Conservation (phyloP, 352 stramenopile species). For the Globisporangium orthogonon region DNA sequence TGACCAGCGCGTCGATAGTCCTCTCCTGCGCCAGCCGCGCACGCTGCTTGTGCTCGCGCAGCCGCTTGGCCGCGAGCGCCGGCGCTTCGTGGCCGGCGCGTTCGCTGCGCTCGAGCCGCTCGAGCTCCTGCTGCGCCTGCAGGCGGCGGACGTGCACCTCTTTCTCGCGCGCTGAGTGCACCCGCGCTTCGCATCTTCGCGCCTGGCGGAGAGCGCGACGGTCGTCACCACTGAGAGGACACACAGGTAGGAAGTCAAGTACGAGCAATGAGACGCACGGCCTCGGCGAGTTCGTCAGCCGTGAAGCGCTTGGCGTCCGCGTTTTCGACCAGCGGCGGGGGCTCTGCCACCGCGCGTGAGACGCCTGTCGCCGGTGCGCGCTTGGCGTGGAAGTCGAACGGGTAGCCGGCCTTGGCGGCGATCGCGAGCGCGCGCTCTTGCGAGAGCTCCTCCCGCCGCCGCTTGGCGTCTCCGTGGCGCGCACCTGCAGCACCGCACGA, state of each 20-base stretch:
- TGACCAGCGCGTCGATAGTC: conserved; percentile 52
- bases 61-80: conserved; percentile 31
- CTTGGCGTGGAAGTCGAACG: conserved; percentile 22
- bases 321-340: background rate
- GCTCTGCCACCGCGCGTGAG: background rate
- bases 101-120: conserved; percentile 27
- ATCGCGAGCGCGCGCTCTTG: conserved; percentile 37
- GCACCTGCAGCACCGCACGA: conserved; percentile 24
- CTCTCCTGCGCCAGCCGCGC: conserved; percentile 35
- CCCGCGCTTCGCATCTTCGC: conserved; percentile 41
- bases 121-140: conserved; percentile 22
- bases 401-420: conserved; percentile 37
- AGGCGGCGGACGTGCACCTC: conserved; percentile 18
- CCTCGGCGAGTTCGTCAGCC: conserved; percentile 18
- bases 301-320: conserved; percentile 10
- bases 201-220: conserved; percentile 16
- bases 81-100: conserved; percentile 24
- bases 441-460: conserved; percentile 38
- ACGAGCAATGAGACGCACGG: conserved; percentile 14
- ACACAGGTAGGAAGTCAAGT: no score
- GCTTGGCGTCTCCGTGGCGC: conserved; percentile 47
- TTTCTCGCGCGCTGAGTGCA: conserved; percentile 34
- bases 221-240: no score
- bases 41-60: conserved; percentile 44
- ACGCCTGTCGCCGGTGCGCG: background rate